Evolutionary conservation across 106 monocot genomes (phyloP).

Genomic region (Allium fistulosum): DNA sequence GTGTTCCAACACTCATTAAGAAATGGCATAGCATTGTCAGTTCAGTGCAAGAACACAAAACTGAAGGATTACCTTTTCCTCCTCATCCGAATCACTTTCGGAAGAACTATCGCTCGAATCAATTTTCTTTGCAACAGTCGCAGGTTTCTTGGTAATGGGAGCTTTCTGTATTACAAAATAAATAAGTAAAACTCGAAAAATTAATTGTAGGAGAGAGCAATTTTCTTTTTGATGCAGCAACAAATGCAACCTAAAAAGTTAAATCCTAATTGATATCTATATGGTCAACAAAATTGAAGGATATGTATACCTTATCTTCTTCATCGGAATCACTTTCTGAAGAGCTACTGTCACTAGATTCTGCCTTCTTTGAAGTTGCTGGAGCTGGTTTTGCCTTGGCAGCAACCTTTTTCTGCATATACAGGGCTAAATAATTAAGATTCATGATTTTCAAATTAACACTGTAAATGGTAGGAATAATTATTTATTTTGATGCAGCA

Average conservation of each 20-base stretch:
- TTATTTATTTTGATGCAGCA: background rate
- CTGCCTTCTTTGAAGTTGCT: background rate
- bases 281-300: too few species aligned
- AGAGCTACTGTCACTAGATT: background rate
- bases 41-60: too few species aligned
- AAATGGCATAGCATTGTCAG: too few species aligned
- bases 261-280: too few species aligned
- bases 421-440: background rate
- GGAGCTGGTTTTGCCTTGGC: background rate
- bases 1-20: too few species aligned
- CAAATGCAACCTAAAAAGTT: background rate
- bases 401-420: conserved; percentile 5
- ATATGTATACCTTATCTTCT: background rate
- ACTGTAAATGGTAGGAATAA: too few species aligned
- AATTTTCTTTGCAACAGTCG: too few species aligned
- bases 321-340: background rate
- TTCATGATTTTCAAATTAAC: too few species aligned
- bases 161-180: conserved; percentile 1
- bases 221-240: background rate
- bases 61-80: too few species aligned
- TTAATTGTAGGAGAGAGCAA: conserved; percentile 10
- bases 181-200: conserved; percentile 22
- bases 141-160: too few species aligned
- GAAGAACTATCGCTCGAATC: too few species aligned
- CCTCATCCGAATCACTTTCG: too few species aligned